A percentile compares a stretch with the other conserved stretches of the same genome.
Evolutionary conservation across 495 filamentous ascomycete genomes (phyloP).

Genomic region (Pyronema domesticum): DNA sequence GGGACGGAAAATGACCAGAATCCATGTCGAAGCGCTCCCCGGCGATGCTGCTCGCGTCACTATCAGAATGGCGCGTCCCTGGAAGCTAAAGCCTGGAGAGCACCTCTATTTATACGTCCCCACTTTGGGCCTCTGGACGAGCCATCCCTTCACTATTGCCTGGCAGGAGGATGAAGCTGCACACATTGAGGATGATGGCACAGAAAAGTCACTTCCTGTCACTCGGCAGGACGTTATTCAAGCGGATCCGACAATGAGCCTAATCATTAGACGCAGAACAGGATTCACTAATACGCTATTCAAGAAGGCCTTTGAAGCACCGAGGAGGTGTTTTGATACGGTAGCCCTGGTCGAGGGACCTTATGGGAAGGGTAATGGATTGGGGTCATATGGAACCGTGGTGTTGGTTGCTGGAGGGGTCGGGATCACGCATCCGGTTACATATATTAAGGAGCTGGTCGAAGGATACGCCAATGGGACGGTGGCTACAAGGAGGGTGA

Average conservation of each 20-base stretch:
- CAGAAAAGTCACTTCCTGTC: slow-evolving; percentile 33
- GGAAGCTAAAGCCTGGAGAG: slow-evolving; percentile 54
- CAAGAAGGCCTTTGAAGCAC: slow-evolving; percentile 42
- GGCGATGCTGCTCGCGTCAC: slow-evolving; percentile 51
- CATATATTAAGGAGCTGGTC: slow-evolving; percentile 58
- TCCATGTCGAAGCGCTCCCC: slow-evolving; percentile 44
- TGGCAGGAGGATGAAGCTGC: slow-evolving; percentile 41
- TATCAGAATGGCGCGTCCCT: slow-evolving; percentile 57
- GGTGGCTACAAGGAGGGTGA: slow-evolving; percentile 58
- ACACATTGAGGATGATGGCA: slow-evolving; percentile 26
- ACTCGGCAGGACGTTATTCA: slow-evolving; percentile 37
- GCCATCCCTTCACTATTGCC: slow-evolving; percentile 48
- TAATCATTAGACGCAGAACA: slow-evolving; percentile 59
- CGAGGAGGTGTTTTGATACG: slow-evolving; percentile 41
- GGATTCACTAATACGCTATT: slow-evolving; percentile 70
- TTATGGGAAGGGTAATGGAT: slow-evolving; percentile 49
- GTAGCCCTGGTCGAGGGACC: slow-evolving; percentile 63
- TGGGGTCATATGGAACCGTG: slow-evolving; percentile 68
- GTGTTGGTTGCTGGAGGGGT: slow-evolving; percentile 76
- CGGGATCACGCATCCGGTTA: slow-evolving; percentile 75
- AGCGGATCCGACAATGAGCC: slow-evolving; percentile 50
- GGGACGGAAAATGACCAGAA: slow-evolving; percentile 39
- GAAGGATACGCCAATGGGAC: slow-evolving; percentile 47
- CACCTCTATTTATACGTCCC: slow-evolving; percentile 76
- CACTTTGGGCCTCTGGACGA: slow-evolving; percentile 48